A percentile compares a stretch with the other conserved stretches of the same genome.
These are phyloP conservation scores for Pachyrhizus erosus DNA, from an alignment of 306 rosid genomes.

Conservation along the genomic window DNA sequence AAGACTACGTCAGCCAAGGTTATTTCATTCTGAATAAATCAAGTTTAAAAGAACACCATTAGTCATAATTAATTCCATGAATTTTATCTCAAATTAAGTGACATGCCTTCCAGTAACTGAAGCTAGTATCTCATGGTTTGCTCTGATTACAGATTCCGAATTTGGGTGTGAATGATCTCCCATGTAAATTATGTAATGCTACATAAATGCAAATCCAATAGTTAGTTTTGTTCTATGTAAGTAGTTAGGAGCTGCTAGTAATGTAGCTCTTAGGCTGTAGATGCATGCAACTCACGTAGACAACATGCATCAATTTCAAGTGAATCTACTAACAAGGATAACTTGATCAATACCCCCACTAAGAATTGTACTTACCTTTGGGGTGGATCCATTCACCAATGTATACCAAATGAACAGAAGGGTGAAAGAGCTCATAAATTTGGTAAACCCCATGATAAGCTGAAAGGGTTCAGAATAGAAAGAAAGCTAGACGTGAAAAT, in stretches of 20 bases:
- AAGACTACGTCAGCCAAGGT: not conserved
- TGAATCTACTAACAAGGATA: not conserved
- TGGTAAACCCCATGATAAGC: slow-evolving; percentile 45
- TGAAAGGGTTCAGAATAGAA: slow-evolving; percentile 21
- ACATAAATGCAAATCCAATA: slow-evolving; percentile 28
- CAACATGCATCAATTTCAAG: slow-evolving; percentile 21
- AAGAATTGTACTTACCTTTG: slow-evolving; percentile 61
- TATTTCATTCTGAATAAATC: slow-evolving; percentile 7
- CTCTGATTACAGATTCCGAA: slow-evolving; percentile 62
- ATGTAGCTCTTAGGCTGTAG: not conserved
- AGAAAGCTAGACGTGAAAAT: slow-evolving; percentile 30
- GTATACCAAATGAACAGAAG: slow-evolving; percentile 48
- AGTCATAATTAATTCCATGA: not conserved
- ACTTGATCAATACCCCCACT: not conserved
- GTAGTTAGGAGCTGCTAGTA: not conserved
- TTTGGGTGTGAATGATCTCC: slow-evolving; percentile 72
- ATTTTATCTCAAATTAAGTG: not conserved
- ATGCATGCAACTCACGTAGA: slow-evolving; percentile 45
- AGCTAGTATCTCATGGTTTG: slow-evolving; percentile 69
- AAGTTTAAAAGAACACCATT: not conserved
- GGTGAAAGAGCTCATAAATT: slow-evolving; percentile 29
- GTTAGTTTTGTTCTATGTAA: slow-evolving; percentile 34
- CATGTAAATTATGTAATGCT: slow-evolving; percentile 77
- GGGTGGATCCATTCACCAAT: slow-evolving; percentile 54
- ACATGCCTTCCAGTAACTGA: slow-evolving; percentile 66